These are phyloP conservation scores for Cyberlindnera xishuangbannaensis DNA, from an alignment of 805 yeast species.

Conservation along the genomic window DNA sequence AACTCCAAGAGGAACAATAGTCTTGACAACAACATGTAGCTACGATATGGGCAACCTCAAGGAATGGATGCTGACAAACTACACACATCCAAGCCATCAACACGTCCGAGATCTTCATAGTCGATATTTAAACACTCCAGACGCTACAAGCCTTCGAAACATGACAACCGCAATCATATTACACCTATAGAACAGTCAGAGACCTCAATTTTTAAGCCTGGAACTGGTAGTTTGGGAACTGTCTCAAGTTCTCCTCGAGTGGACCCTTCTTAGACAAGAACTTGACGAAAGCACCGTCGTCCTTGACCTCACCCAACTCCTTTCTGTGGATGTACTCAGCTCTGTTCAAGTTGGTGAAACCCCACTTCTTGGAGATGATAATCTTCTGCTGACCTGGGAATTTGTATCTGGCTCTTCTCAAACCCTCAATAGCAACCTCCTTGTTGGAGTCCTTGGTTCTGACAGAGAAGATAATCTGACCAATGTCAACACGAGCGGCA, in stretches of 20 bases:
- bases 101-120: too few species aligned
- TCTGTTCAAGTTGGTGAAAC: slow-evolving; percentile 99
- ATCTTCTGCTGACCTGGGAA: slow-evolving; percentile 99
- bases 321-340: slow-evolving; percentile 93
- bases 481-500: slow-evolving; percentile 98
- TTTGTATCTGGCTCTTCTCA: slow-evolving; percentile 99
- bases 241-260: slow-evolving; percentile 82
- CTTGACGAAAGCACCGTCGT: slow-evolving; percentile 99
- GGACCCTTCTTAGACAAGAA: slow-evolving; percentile 96
- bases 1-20: too few species aligned
- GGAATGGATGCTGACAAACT: too few species aligned
- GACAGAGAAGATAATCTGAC: slow-evolving; percentile 96
- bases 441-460: slow-evolving; percentile 98
- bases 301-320: slow-evolving; percentile 92
- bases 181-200: slow-evolving; percentile 9
- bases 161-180: slow-evolving; percentile 8
- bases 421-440: slow-evolving; percentile 96
- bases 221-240: slow-evolving; percentile 78
- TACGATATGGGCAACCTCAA: too few species aligned
- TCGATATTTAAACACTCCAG: too few species aligned
- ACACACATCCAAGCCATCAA: too few species aligned
- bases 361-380: slow-evolving; percentile 99
- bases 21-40: too few species aligned
- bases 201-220: slow-evolving; percentile 31
- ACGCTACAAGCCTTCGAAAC: too few species aligned